Base-by-base conservation (phyloP, 2,329 filamentous ascomycete genomes). In the Xylariaceae sp. region DNA sequence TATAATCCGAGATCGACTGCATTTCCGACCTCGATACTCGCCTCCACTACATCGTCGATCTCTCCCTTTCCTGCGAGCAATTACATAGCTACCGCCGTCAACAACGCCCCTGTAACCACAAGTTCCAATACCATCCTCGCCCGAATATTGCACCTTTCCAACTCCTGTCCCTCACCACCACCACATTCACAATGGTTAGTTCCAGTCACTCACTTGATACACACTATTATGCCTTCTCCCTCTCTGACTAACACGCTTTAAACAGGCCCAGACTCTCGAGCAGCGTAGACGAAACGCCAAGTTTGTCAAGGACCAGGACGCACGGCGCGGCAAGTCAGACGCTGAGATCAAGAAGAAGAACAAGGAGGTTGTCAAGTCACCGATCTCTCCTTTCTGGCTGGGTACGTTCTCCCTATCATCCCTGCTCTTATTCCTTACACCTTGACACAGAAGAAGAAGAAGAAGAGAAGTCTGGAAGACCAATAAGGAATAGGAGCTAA, bases 261-360 rank as follows among this genome's bases (percentile, higher is more conserved):
- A 49, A 56, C 65, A 91, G 88, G 88, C 85, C 63, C 89, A 93
- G 86, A 94, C 89, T 61, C 89, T 87, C 62, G 82, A 90, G 72
- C 90, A 94, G 77, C 86, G 89, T 70, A 84, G 84, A 66, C 85
- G 87, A 58, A 94, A 94, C 76, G 82, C 82, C 66, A 87, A 88
- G 73, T 95, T 90, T 73, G 85, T 80, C 61, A 86, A 87, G 69
- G 79, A 82, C 48, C 85, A 93, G 69, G 84, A 88, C 68, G 75
- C 78, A 54, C 88, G 86, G 68, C 87, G 88, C 71, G 89, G 89
- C 73, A 90, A 89, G 75, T 79, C 84, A n/a, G 79, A 83, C 52
- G 74, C 74, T 19, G 79, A 84, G 57, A 69, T 86, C 62, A 86
- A 86, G 78, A 82, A 83, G 74, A 73, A 74, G 56, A 64, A 61